Percentiles rank a stretch among this genome's conserved stretches.
Conservation (phyloP, 768 basidiomycete species). For the Scleroderma bovista region DNA sequence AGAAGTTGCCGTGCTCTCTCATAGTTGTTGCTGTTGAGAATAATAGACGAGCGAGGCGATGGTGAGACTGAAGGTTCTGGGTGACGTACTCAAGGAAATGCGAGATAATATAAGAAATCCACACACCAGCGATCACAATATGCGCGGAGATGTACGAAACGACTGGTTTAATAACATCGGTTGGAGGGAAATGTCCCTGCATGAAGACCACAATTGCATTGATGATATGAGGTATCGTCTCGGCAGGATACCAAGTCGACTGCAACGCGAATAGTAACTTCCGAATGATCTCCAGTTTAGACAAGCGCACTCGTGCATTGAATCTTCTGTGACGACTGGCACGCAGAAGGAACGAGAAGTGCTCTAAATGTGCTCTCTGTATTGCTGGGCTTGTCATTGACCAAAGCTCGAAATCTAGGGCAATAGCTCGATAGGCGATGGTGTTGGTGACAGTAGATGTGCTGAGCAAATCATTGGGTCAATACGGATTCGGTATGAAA, state of each 20-base stretch:
- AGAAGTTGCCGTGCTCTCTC: conserved; percentile 67
- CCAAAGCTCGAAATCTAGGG: conserved; percentile 91
- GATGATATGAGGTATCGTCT: conserved; percentile 42
- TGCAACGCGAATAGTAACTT: conserved; percentile 80
- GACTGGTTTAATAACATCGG: conserved; percentile 77
- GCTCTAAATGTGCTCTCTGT: conserved; percentile 74
- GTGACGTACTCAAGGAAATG: background rate
- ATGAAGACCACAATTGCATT: conserved; percentile 58
- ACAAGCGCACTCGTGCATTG: conserved; percentile 69
- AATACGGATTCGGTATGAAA: conserved; percentile 1
- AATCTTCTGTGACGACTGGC: conserved; percentile 71
- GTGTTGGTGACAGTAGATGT: conserved; percentile 79
- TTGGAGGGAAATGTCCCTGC: conserved; percentile 62
- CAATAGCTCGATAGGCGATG: conserved; percentile 75
- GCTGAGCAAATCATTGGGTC: conserved; percentile 33
- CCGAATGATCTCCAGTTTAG: conserved; percentile 65
- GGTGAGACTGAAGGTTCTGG: conserved; percentile 4
- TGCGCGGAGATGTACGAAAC: conserved; percentile 83
- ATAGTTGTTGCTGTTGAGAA: conserved; percentile 25
- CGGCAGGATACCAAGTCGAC: conserved; percentile 65
- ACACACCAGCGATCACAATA: conserved; percentile 60
- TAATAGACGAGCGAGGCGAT: conserved; percentile 13
- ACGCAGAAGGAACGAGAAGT: conserved; percentile 70
- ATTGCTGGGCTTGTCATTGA: conserved; percentile 63
- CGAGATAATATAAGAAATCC: background rate